phyloP scores from a whole-genome alignment of 116 monocot genomes.

The Phalaenopsis hybrid region DNA sequence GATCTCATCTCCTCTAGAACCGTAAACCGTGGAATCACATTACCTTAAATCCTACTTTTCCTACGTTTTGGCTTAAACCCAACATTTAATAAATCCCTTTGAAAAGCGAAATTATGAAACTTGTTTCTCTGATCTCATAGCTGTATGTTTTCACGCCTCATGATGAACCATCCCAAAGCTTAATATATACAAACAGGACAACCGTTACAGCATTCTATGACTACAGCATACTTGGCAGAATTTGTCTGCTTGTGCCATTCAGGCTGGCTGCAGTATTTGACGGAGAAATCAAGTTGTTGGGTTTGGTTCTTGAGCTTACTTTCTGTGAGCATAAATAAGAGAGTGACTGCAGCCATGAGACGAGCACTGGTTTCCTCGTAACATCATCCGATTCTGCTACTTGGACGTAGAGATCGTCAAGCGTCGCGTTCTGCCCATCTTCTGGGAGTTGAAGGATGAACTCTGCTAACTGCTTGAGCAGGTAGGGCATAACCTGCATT shows the following conservation, averaged over 20 bases:
- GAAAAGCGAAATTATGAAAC: too few species aligned
- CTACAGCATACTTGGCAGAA: neutral
- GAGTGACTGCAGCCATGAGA: constrained; percentile 95
- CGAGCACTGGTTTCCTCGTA: constrained; percentile 71
- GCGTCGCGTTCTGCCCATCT: constrained; percentile 62
- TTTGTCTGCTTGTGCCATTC: neutral
- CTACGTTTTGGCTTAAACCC: too few species aligned
- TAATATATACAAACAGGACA: neutral
- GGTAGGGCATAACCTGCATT: constrained; percentile 76
- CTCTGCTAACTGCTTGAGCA: constrained; percentile 64
- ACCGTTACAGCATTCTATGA: neutral
- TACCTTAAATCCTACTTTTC: too few species aligned
- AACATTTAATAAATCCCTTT: too few species aligned
- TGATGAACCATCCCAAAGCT: too few species aligned
- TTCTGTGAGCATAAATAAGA: constrained; percentile 63
- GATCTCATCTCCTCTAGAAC: too few species aligned
- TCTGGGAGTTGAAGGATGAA: constrained; percentile 48
- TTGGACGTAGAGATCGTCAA: constrained; percentile 53
- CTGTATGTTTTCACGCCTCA: too few species aligned
- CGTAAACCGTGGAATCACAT: too few species aligned
- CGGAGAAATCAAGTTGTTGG: neutral
- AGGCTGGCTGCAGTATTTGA: neutral
- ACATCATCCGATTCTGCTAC: constrained; percentile 96
- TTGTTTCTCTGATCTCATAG: too few species aligned
- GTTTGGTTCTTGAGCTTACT: neutral